phyloP scores from a whole-genome alignment of 441 rosid species.

The Raphanus hybrid region DNA sequence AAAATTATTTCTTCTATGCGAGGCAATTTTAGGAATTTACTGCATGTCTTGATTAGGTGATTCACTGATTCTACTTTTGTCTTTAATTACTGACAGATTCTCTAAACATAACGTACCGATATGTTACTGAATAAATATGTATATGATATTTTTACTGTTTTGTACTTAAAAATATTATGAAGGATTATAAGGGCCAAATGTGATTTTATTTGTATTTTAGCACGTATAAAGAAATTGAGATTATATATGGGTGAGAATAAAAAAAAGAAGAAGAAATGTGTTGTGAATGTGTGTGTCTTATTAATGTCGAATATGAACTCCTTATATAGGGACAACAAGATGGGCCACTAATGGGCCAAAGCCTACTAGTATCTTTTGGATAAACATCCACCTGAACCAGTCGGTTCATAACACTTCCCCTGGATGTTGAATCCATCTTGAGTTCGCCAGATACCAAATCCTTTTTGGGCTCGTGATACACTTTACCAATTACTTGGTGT shows the following conservation, averaged over 20 bases:
- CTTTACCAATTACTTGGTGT: too few relatives aligned
- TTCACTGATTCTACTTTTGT: slow-evolving; percentile 32
- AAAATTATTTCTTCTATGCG: neutral
- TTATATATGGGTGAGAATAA: slow-evolving; percentile 17
- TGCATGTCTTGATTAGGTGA: slow-evolving; percentile 31
- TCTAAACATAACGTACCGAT: neutral
- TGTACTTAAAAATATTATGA: neutral
- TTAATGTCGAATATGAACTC: too few relatives aligned
- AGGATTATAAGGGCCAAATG: neutral
- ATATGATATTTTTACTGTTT: neutral
- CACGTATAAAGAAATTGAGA: neutral
- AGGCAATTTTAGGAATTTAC: slow-evolving; percentile 22
- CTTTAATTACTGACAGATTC: slow-evolving; percentile 23
- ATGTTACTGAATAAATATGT: neutral
- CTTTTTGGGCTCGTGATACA: too few relatives aligned
- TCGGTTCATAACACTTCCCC: too few relatives aligned
- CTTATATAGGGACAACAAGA: too few relatives aligned
- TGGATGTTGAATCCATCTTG: too few relatives aligned
- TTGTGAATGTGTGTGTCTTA: too few relatives aligned
- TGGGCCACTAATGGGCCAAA: too few relatives aligned
- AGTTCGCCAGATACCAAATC: too few relatives aligned
- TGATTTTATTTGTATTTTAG: slow-evolving; percentile 12
- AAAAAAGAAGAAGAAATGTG: neutral
- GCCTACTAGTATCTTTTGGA: too few relatives aligned
- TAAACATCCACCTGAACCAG: too few relatives aligned